Percentiles rank a stretch among this genome's conserved stretches.
These are phyloP conservation scores for Conoideocrella luteorostrata DNA, from an alignment of 2,329 filamentous ascomycete species.

Conservation along the genomic window DNA sequence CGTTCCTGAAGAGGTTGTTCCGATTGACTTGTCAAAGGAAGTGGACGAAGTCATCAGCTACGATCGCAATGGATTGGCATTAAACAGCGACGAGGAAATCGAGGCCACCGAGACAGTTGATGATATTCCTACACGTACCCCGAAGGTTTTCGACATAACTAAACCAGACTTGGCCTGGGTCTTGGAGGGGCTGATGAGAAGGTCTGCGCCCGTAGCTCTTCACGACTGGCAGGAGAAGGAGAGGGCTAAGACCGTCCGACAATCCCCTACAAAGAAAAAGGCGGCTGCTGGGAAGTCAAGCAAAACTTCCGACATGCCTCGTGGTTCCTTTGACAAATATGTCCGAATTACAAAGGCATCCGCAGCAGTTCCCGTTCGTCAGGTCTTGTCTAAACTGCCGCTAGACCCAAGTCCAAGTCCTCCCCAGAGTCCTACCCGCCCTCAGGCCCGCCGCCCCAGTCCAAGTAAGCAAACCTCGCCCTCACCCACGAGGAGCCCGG, in stretches of 20 bases:
- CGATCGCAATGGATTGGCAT: slow-evolving; percentile 48
- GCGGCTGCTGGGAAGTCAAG: slow-evolving; percentile 11
- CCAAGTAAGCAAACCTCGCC: slow-evolving; percentile 31
- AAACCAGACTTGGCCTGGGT: slow-evolving; percentile 46
- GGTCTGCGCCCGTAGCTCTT: slow-evolving; percentile 18
- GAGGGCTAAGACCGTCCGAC: slow-evolving; percentile 15
- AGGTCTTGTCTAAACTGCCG: background rate
- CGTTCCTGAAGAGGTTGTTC: slow-evolving; percentile 68
- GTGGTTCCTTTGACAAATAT: slow-evolving; percentile 34
- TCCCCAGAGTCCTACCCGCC: background rate
- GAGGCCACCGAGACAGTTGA: slow-evolving; percentile 30
- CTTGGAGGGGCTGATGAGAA: slow-evolving; percentile 27
- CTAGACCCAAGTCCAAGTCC: slow-evolving; percentile 7
- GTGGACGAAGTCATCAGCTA: slow-evolving; percentile 51
- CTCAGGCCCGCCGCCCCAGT: background rate
- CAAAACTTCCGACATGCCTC: slow-evolving; percentile 14
- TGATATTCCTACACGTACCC: slow-evolving; percentile 7
- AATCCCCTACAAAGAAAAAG: slow-evolving; percentile 20
- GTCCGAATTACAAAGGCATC: slow-evolving; percentile 32
- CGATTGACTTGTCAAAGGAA: slow-evolving; percentile 68
- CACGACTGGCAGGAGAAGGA: slow-evolving; percentile 21
- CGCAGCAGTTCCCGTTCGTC: background rate
- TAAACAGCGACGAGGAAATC: slow-evolving; percentile 62
- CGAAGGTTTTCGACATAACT: slow-evolving; percentile 56
- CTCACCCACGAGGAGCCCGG: slow-evolving; percentile 17